Conservation (phyloP, 441 rosid species). For the Euphorbia corollata region DNA sequence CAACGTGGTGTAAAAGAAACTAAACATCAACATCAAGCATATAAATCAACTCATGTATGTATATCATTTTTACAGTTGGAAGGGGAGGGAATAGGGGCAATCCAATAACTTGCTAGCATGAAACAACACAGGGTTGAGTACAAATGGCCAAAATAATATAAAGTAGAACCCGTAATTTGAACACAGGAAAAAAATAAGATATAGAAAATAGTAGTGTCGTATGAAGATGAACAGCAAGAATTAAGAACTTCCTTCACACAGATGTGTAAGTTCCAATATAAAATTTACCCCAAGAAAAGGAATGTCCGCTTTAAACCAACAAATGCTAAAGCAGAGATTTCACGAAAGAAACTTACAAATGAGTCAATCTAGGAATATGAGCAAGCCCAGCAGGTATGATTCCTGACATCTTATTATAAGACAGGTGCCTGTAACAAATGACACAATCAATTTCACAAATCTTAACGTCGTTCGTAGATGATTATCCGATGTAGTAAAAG, state of each 20-base stretch:
- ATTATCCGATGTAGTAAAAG: not conserved
- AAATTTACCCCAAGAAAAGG: slow-evolving; percentile 6
- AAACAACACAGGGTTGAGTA: not conserved
- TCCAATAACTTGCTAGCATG: slow-evolving; percentile 6
- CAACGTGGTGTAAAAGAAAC: not conserved
- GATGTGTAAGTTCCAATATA: too few species aligned
- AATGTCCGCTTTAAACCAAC: not conserved
- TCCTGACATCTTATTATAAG: slow-evolving; percentile 82
- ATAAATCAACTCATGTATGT: not conserved
- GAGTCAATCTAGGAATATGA: slow-evolving; percentile 69
- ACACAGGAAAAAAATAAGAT: too few species aligned
- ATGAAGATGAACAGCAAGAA: not conserved
- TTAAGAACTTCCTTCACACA: too few species aligned
- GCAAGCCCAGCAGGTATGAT: slow-evolving; percentile 67
- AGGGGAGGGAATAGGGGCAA: not conserved
- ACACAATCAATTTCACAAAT: slow-evolving; percentile 8
- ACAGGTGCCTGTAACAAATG: slow-evolving; percentile 54
- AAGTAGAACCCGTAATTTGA: too few species aligned
- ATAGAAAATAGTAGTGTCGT: not conserved
- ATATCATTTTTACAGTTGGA: not conserved
- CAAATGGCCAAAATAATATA: not conserved
- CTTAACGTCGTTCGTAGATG: slow-evolving; percentile 2
- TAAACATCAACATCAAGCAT: not conserved
- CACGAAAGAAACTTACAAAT: slow-evolving; percentile 50
- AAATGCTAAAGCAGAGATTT: not conserved